These are phyloP conservation scores for Gracilaria caudata DNA, from an alignment of 23 red algal species.

Conservation along the genomic window DNA sequence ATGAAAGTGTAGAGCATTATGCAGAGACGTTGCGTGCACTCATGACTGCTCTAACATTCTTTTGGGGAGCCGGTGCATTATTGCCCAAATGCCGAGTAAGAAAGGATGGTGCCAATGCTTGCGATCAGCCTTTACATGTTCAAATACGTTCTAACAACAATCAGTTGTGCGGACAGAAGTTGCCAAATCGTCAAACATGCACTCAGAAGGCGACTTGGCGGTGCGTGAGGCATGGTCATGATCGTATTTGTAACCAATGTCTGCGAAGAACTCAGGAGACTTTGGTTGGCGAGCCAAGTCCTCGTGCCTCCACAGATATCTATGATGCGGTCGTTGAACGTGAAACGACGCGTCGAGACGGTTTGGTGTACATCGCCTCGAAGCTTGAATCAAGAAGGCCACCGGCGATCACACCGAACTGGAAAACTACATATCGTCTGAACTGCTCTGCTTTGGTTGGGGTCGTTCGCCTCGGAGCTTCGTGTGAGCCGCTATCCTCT, in stretches of 20 bases:
- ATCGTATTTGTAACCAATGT: conserved; percentile 31
- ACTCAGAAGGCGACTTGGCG: conserved; percentile 13
- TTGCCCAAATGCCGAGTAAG: conserved; percentile 46
- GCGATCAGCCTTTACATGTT: conserved; percentile 32
- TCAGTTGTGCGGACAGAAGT: background rate
- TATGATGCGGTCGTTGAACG: conserved; percentile 62
- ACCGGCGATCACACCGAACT: conserved; percentile 43
- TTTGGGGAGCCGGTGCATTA: conserved; percentile 58
- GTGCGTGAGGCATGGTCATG: conserved; percentile 38
- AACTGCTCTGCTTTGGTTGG: conserved; percentile 60
- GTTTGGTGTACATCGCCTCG: conserved; percentile 39
- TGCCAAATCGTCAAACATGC: conserved; percentile 18
- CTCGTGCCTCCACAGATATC: conserved; percentile 52
- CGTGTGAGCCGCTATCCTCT: conserved; percentile 19
- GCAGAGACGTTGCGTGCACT: conserved; percentile 25
- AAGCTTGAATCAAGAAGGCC: conserved; percentile 51
- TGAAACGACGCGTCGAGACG: conserved; percentile 38
- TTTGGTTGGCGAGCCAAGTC: conserved; percentile 29
- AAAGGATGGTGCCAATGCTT: conserved; percentile 18
- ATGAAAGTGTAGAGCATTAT: conserved; percentile 62
- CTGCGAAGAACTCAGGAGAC: conserved; percentile 3
- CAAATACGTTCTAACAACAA: background rate
- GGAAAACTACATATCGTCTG: conserved; percentile 57
- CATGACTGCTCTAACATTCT: conserved; percentile 48
- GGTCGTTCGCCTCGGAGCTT: conserved; percentile 37